These are phyloP conservation scores for Tephrocybe sp. DNA, from an alignment of 768 basidiomycete species.

Conservation along the genomic window DNA sequence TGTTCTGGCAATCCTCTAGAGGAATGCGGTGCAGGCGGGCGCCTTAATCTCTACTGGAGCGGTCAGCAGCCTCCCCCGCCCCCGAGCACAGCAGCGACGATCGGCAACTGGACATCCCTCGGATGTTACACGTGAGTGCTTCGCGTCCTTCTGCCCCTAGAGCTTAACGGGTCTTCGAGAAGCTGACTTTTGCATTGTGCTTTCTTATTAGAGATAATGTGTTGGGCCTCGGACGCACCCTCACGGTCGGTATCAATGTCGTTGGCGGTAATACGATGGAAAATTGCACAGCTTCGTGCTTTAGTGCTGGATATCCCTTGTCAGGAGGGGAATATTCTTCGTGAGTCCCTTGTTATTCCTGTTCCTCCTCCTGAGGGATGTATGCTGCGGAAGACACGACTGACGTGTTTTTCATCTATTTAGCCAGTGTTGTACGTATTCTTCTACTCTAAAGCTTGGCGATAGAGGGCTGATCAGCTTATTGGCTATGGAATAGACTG, in stretches of 20 bases:
- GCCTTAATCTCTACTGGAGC: constrained; percentile 65
- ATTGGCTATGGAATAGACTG: constrained; percentile 41
- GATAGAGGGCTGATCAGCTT: constrained; percentile 1
- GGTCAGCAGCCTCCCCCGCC: constrained; percentile 55
- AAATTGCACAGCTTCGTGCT: constrained; percentile 62
- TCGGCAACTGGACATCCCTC: constrained; percentile 67
- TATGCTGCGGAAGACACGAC: background rate
- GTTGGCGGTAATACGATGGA: constrained; percentile 51
- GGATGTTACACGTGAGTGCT: constrained; percentile 70
- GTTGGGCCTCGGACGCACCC: constrained; percentile 39
- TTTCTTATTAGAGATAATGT: constrained; percentile 42
- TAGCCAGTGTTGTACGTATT: constrained; percentile 55
- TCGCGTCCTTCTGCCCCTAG: constrained; percentile 8
- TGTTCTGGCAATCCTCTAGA: constrained; percentile 62
- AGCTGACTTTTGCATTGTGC: constrained; percentile 42
- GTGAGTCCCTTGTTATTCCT: constrained; percentile 26
- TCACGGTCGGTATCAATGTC: constrained; percentile 35
- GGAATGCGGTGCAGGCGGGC: constrained; percentile 58
- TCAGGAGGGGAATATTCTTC: constrained; percentile 40
- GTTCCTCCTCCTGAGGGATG: constrained; percentile 19
- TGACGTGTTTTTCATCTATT: constrained; percentile 30
- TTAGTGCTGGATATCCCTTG: constrained; percentile 43
- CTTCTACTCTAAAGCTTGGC: constrained; percentile 9
- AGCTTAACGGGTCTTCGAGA: constrained; percentile 23
- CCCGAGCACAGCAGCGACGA: constrained; percentile 50